Evolutionary conservation across 805 yeast genomes (phyloP).

Genomic region (Candida stauntonica): DNA sequence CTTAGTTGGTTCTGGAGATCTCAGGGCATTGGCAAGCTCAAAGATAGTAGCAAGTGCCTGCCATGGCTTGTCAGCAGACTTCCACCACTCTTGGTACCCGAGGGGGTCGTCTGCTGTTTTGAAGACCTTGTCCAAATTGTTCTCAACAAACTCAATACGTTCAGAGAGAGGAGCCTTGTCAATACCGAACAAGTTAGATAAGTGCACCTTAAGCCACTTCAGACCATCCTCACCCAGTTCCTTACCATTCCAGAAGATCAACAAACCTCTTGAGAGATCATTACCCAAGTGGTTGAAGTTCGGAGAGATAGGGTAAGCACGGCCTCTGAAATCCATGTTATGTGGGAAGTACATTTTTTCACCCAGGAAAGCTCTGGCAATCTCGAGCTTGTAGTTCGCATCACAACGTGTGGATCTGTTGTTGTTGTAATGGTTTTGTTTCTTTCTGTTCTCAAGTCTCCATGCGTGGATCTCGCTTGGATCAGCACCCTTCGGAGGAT

Average conservation of each 20-base stretch:
- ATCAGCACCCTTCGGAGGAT: conserved; percentile 63
- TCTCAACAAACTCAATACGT: conserved; percentile 55
- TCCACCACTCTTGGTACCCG: conserved; percentile 60
- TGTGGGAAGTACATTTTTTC: conserved; percentile 78
- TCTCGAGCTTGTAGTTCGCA: conserved; percentile 86
- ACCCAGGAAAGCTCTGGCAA: conserved; percentile 88
- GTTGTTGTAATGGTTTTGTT: conserved; percentile 57
- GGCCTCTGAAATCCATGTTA: conserved; percentile 76
- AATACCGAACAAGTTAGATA: conserved; percentile 68
- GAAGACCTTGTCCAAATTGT: conserved; percentile 48
- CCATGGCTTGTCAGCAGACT: conserved; percentile 77
- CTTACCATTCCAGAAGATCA: conserved; percentile 75
- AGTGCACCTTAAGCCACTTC: conserved; percentile 71
- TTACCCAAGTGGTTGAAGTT: conserved; percentile 79
- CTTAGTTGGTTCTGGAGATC: conserved; percentile 59
- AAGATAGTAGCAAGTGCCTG: conserved; percentile 69
- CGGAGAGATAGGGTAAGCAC: conserved; percentile 79
- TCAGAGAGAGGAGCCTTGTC: conserved; percentile 68
- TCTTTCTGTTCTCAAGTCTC: conserved; percentile 53
- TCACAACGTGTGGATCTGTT: conserved; percentile 89
- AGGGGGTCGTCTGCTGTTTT: conserved; percentile 64
- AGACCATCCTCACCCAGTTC: conserved; percentile 61
- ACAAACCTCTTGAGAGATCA: conserved; percentile 68
- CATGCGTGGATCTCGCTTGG: conserved; percentile 69
- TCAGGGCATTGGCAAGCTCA: conserved; percentile 59